Evolutionary conservation across 2,329 filamentous ascomycete genomes (phyloP), one percentile per base, ranked within the genome.

Genomic region (Hypoxylon sp.): DNA sequence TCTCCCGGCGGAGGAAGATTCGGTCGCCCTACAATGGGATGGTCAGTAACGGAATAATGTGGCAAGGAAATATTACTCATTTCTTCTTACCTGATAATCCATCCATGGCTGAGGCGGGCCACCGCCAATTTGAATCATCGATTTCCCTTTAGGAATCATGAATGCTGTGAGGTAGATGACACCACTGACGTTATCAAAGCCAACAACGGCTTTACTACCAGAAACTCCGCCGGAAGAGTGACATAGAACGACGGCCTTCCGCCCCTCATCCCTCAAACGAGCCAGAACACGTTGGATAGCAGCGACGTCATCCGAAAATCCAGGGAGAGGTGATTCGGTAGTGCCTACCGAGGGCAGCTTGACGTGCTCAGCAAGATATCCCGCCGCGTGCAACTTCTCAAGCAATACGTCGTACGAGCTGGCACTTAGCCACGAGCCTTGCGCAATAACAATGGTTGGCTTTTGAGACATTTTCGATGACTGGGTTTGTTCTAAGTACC

Each of bases 211-310:
- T 25, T 56, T 62, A 20, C 42, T 50, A 14, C 51, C 60, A 13
- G 51, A 62, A 20, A 56, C 50, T 22, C 60, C 60, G 17, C 58
- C 58, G 2, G 60, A 62, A 22, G 60, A 63, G 25, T 63, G 60
- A 33, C 60, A 57, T 10, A 56, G 25, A 5, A 63, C 33, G 44
- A 57, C 22, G 31, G 51, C 60, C 17, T 57, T 56, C 22, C 13
- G 50, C 13, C 60, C 44, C 1, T 17, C 22, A 30, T 57, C 60
- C 33, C 31, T 40, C 1, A 40, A 56, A 13, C 42, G 22, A 56
- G 60, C 14, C 20, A 62, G 30, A 3, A 57, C 60, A 13, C 42
- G 30, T 50, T 37, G 60, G 20, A 63, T 50, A 2, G 60, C 44
- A 31, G 60, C 33, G 20, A 57, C 40, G 17, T 63, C 60, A 22